Conservation (phyloP, 2,329 filamentous ascomycete species). For the Aspergillus ustus region DNA sequence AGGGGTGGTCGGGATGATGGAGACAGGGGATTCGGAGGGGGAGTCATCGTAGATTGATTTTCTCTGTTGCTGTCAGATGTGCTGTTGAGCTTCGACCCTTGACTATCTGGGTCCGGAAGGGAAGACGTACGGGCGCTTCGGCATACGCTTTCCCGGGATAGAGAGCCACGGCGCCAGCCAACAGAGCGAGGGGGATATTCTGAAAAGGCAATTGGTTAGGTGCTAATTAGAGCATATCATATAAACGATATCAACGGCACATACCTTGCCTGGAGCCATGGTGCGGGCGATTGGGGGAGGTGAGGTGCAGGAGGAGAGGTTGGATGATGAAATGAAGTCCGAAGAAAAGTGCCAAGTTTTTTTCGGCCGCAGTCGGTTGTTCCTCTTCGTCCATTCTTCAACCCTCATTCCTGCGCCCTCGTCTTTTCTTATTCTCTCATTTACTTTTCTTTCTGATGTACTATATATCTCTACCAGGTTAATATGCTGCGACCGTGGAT, state of each 20-base stretch:
- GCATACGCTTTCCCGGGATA: constrained; percentile 49
- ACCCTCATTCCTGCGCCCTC: not conserved
- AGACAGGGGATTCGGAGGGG: constrained; percentile 30
- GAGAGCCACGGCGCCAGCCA: constrained; percentile 45
- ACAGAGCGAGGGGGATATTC: constrained; percentile 42
- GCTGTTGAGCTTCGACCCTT: not conserved
- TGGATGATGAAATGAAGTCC: constrained; percentile 21
- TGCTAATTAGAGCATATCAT: constrained; percentile 18
- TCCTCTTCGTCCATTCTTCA: constrained; percentile 17
- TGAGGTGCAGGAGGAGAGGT: constrained; percentile 32
- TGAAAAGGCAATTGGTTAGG: constrained; percentile 41
- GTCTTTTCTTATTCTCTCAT: constrained; percentile 11
- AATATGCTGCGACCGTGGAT: constrained; percentile 20
- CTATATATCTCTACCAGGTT: constrained; percentile 12
- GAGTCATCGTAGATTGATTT: constrained; percentile 53
- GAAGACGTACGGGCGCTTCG: constrained; percentile 45
- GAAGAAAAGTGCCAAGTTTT: constrained; percentile 30
- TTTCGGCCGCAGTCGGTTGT: constrained; percentile 30
- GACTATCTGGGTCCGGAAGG: not conserved
- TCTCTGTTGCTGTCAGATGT: constrained; percentile 29
- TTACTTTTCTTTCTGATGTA: constrained; percentile 17
- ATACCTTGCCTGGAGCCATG: constrained; percentile 48
- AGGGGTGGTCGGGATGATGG: constrained; percentile 29
- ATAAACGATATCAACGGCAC: constrained; percentile 2
- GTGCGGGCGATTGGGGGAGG: constrained; percentile 38